Conservation (phyloP, 345 rosid genomes). For the Rhodamnia argentea region DNA sequence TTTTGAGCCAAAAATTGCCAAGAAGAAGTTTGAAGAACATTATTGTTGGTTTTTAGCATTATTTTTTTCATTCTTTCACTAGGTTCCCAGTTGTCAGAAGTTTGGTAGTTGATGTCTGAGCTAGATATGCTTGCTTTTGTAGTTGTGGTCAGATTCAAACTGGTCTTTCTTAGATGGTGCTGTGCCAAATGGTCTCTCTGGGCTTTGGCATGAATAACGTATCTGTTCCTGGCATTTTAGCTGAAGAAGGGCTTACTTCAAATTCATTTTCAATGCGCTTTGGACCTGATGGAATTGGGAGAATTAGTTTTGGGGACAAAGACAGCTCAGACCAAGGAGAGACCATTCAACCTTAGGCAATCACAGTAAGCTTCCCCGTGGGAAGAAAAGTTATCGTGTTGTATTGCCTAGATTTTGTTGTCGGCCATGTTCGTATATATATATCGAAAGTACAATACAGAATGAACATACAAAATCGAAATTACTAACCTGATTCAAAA, state of each 20-base stretch:
- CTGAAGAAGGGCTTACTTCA: constrained; percentile 44
- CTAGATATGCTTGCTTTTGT: constrained; percentile 10
- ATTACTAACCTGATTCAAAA: no score
- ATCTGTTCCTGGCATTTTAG: constrained; percentile 87
- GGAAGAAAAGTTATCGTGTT: not conserved
- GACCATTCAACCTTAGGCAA: constrained; percentile 59
- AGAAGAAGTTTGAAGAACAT: not conserved
- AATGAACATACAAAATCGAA: no score
- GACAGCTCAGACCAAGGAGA: constrained; percentile 72
- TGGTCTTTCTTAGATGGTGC: constrained; percentile 78
- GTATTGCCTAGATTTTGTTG: not conserved
- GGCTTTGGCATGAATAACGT: constrained; percentile 68
- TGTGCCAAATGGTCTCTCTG: constrained; percentile 94
- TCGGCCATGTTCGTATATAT: no score
- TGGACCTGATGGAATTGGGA: constrained; percentile 52
- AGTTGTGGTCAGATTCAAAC: constrained; percentile 87
- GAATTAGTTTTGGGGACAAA: constrained; percentile 88
- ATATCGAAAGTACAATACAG: no score
- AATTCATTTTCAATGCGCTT: constrained; percentile 98
- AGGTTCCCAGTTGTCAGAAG: not conserved
- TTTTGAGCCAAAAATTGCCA: not conserved
- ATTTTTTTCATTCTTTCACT: not conserved
- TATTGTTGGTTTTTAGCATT: not conserved
- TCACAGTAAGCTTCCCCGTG: constrained; percentile 37
- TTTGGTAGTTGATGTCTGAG: not conserved